Base-by-base conservation (phyloP, 768 basidiomycete genomes). In the Mycena kentingensis region DNA sequence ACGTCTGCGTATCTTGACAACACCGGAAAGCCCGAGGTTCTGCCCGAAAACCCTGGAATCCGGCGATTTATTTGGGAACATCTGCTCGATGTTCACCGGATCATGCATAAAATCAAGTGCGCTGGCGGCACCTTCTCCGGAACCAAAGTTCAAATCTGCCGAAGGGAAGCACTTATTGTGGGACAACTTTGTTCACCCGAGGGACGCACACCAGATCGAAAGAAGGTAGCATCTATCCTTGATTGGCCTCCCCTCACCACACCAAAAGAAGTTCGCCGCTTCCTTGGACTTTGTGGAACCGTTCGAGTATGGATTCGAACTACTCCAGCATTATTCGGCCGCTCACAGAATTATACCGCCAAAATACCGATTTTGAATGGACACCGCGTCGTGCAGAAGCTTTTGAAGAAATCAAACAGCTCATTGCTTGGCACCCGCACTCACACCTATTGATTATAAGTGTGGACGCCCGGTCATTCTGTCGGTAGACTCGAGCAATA, bases 31-130 rank as follows among this genome's bases (percentile, higher is more conserved):
- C 70, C 43, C 7, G 18, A 69, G 37, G 36, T 38, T 1, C 18
- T 70, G 5, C 12, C 34, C 0, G 61, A 67, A 29, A 71, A 71
- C 46, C 47, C 63, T 1, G 63, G 63, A 8, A 67, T 71, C 18
- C 53, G 57, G 0, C 42, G 56, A 0, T 79, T 78, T 44, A 61
- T 79, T 0, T 76, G 69, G 65, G 70, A 78, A 45, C 70, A 76
- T 41, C 48, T 65, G 0, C 12, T 47, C 4, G 59, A 68, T 18
- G 46, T 74, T 5, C 63, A 77, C 37, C 34, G 65, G 0, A 49
- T 77, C 5, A 46, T 73, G 2, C 69, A 74, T 10, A 27, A 55
- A 0, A 50, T 76, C 3, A 60, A 67, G 29, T 57, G 65, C 19
- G 52, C 67, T 2, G 67, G 73, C 1, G 65, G 62, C 0, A 76